Evolutionary conservation across 768 basidiomycete species (phyloP).

Genomic region (Goffeauzyma gilvescens): DNA sequence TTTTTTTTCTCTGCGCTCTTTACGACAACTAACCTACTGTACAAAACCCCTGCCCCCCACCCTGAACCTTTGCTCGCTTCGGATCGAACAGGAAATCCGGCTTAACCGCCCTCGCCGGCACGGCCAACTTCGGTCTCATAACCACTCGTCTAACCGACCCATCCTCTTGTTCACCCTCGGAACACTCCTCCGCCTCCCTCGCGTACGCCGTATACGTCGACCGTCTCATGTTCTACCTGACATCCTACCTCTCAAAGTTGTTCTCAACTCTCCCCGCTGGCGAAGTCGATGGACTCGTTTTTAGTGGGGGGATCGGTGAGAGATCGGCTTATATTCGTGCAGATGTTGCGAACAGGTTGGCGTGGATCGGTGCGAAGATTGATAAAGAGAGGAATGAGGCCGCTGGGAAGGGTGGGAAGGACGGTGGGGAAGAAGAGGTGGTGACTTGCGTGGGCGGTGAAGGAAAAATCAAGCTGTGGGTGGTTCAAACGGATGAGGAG

Average conservation of each 20-base stretch:
- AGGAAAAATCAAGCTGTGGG: conserved; percentile 28
- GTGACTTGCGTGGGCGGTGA: conserved; percentile 23
- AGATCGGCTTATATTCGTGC: conserved; percentile 44
- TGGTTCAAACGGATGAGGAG: conserved; percentile 35
- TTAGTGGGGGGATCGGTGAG: conserved; percentile 79
- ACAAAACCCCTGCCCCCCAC: conserved; percentile 7
- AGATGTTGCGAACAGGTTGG: conserved; percentile 40
- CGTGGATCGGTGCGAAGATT: conserved; percentile 45
- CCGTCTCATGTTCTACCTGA: conserved; percentile 51
- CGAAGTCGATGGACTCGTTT: conserved; percentile 55
- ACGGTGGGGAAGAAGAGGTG: conserved; percentile 25
- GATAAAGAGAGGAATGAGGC: conserved; percentile 40
- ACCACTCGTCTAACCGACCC: conserved; percentile 34
- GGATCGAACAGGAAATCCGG: conserved; percentile 42
- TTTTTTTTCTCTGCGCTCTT: neutral
- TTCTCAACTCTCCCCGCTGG: conserved; percentile 14
- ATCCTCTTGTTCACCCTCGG: conserved; percentile 23
- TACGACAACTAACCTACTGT: neutral
- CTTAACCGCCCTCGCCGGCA: conserved; percentile 59
- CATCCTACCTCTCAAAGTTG: conserved; percentile 57
- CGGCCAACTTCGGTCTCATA: conserved; percentile 62
- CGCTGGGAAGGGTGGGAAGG: no score
- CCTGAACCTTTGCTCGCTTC: neutral
- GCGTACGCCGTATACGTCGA: conserved; percentile 68
- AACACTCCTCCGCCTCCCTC: conserved; percentile 33